Percentiles rank a stretch among this genome's conserved stretches.
Conservation (phyloP, 805 yeast genomes). For the Candida parachauliodes region DNA sequence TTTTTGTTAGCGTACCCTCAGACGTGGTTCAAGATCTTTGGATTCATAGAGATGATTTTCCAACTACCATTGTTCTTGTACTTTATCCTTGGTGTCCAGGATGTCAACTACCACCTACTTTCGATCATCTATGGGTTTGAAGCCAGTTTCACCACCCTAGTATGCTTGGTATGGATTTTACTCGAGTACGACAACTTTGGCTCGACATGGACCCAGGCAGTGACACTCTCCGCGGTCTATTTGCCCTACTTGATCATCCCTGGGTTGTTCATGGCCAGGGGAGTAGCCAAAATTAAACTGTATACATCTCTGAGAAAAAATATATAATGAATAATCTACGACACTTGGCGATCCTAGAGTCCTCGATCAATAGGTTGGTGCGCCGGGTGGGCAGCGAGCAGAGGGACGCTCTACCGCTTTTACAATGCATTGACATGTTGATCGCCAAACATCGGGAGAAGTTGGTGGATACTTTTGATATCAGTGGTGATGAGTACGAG, state of each 20-base stretch:
- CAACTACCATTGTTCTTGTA: constrained; percentile 77
- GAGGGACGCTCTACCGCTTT: constrained; percentile 9
- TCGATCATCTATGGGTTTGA: constrained; percentile 72
- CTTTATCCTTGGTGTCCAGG: constrained; percentile 34
- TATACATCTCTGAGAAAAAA: constrained; percentile 6
- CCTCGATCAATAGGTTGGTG: constrained; percentile 2
- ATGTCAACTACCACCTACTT: constrained; percentile 21
- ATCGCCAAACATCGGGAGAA: constrained; percentile 11
- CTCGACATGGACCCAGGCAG: constrained; percentile 31
- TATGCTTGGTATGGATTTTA: constrained; percentile 58
- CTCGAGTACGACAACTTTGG: constrained; percentile 34
- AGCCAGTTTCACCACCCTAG: constrained; percentile 75
- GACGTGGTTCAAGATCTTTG: constrained; percentile 71
- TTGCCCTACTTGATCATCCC: constrained; percentile 74
- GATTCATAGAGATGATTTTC: constrained; percentile 63
- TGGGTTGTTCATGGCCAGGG: constrained; percentile 49
- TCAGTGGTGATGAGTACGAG: constrained; percentile 1
- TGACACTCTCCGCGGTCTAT: constrained; percentile 51
- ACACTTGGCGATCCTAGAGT: constrained; percentile 2
- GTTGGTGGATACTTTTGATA: constrained; percentile 6
- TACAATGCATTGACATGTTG: constrained; percentile 12
- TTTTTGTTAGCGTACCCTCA: constrained; percentile 59
- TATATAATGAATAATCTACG: constrained; percentile 3
- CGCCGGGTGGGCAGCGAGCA: constrained; percentile 6
- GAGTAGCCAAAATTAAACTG: constrained; percentile 16